A percentile compares a stretch with the other conserved stretches of the same genome.
Evolutionary conservation across 2,329 filamentous ascomycete genomes (phyloP).

Genomic region (Fusarium redolens): DNA sequence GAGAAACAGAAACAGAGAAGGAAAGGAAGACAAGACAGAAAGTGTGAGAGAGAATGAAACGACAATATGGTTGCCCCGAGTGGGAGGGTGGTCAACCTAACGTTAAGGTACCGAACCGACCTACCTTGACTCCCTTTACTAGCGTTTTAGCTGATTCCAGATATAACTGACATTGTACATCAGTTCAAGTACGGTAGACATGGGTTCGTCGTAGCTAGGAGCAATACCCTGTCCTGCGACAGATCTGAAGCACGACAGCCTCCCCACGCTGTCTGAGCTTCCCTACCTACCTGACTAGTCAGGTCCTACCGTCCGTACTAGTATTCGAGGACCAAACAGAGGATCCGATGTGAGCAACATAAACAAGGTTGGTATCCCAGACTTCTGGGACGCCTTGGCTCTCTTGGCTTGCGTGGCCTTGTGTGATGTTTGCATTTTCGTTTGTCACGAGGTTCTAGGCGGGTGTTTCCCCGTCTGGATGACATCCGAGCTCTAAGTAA

Average conservation of each 20-base stretch:
- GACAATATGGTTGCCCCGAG: conserved; percentile 25
- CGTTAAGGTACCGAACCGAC: not conserved
- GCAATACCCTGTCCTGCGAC: conserved; percentile 58
- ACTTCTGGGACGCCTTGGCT: conserved; percentile 33
- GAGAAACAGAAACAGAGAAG: conserved; percentile 31
- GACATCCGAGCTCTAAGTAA: not conserved
- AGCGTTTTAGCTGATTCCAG: conserved; percentile 41
- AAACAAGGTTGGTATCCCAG: conserved; percentile 30
- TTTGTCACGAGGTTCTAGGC: conserved; percentile 10
- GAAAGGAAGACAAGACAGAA: conserved; percentile 29
- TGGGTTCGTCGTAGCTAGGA: conserved; percentile 24
- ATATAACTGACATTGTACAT: conserved; percentile 26
- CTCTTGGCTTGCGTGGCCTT: conserved; percentile 19
- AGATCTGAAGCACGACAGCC: conserved; percentile 58
- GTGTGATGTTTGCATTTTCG: not conserved
- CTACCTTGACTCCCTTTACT: conserved; percentile 15
- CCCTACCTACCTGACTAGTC: conserved; percentile 15
- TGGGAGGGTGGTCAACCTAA: conserved; percentile 33
- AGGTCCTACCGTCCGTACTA: conserved; percentile 8
- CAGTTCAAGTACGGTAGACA: conserved; percentile 31
- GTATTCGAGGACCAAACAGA: conserved; percentile 15
- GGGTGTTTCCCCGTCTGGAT: conserved; percentile 6
- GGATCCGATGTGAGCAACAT: not conserved
- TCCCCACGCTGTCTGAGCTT: conserved; percentile 41
- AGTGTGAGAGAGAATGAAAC: conserved; percentile 38